A percentile compares a stretch with the other conserved stretches of the same genome.
Evolutionary conservation across 139 green algal species (phyloP).

Genomic region (Picochlorum sp.): DNA sequence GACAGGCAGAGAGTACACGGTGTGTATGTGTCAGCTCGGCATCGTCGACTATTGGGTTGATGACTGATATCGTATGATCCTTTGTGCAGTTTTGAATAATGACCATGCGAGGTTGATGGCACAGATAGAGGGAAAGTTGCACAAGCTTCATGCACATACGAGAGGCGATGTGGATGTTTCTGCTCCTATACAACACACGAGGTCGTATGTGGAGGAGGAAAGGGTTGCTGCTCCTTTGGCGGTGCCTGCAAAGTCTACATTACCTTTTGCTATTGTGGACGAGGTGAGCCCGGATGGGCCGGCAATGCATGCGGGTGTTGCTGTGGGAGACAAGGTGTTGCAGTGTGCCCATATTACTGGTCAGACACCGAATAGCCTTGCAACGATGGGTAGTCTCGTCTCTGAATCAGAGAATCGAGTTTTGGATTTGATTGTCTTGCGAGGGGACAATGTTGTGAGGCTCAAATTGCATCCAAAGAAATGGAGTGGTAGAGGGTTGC

Average conservation of each 20-base stretch:
- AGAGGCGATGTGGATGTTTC: constrained; percentile 10
- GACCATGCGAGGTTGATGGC: constrained; percentile 64
- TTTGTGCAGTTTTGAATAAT: constrained; percentile 54
- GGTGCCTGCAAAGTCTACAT: not conserved
- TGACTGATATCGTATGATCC: too few relatives aligned
- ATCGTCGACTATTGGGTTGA: not conserved
- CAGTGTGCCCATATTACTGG: constrained; percentile 37
- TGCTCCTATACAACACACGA: not conserved
- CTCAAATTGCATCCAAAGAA: constrained; percentile 47
- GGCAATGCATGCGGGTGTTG: constrained; percentile 50
- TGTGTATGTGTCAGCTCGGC: constrained; percentile 21
- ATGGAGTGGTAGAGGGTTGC: constrained; percentile 61
- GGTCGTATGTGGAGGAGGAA: not conserved
- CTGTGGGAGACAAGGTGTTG: constrained; percentile 52
- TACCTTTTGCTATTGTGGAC: constrained; percentile 71
- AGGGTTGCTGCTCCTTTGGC: not conserved
- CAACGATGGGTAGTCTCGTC: constrained; percentile 26
- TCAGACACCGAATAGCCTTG: constrained; percentile 19
- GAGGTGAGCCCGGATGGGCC: constrained; percentile 55
- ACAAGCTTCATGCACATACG: constrained; percentile 44
- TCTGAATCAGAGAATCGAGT: constrained; percentile 28
- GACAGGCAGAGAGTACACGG: constrained; percentile 54
- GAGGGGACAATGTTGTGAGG: constrained; percentile 26
- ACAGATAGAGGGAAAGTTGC: constrained; percentile 51
- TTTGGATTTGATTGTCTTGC: constrained; percentile 50